A percentile compares a stretch with the other conserved stretches of the same genome.
Conservation (phyloP, 495 filamentous ascomycete species). For the Neurospora sp. region DNA sequence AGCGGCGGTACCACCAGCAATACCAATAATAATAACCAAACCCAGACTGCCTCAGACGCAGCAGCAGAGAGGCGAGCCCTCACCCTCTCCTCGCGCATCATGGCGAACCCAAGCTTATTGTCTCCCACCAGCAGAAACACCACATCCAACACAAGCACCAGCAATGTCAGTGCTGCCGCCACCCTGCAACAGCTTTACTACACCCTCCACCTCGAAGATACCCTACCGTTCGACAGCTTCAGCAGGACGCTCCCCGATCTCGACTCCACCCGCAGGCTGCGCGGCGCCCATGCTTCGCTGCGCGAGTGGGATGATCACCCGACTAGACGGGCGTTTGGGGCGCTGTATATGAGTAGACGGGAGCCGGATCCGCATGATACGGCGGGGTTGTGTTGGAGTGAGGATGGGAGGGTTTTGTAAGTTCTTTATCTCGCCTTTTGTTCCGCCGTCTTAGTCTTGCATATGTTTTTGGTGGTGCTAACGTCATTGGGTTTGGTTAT, state of each 20-base stretch:
- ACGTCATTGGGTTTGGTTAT: too few relatives aligned
- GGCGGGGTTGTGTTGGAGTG: constrained; percentile 61
- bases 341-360: constrained; percentile 12
- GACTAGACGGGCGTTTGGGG: constrained; percentile 9
- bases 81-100: constrained; percentile 8
- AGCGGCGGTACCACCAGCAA: not conserved
- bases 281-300: not conserved
- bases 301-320: constrained; percentile 22
- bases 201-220: not conserved
- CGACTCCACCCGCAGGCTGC: not conserved
- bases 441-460: not conserved
- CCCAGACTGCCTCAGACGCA: constrained; percentile 2
- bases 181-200: not conserved
- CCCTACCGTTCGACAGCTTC: not conserved
- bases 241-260: not conserved
- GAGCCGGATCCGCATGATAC: constrained; percentile 39
- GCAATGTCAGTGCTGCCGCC: not conserved
- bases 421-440: constrained; percentile 18
- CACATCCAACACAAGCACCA: not conserved
- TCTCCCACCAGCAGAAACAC: not conserved
- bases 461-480: too few relatives aligned
- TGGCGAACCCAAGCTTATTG: constrained; percentile 6
- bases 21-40: not conserved
- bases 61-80: constrained; percentile 6
- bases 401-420: constrained; percentile 60